Evolutionary conservation across 805 yeast genomes (phyloP).

Genomic region (Saturnispora diversa): DNA sequence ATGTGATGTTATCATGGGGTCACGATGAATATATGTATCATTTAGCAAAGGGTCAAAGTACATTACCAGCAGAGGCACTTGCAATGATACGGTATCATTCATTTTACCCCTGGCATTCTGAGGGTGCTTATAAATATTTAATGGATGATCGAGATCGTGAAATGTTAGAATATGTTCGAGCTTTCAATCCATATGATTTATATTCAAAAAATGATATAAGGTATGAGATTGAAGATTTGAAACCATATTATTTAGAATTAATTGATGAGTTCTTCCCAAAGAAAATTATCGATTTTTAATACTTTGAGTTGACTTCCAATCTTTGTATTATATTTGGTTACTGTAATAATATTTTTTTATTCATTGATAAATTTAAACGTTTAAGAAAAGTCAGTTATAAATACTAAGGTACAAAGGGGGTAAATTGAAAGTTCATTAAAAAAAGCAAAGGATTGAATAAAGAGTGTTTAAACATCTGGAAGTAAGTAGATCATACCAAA

Average conservation of each 20-base stretch:
- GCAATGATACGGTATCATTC: slow-evolving; percentile 74
- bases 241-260: slow-evolving; percentile 51
- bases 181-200: slow-evolving; percentile 60
- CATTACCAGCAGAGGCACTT: slow-evolving; percentile 54
- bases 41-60: slow-evolving; percentile 55
- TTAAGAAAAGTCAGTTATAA: no score
- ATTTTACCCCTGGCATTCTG: slow-evolving; percentile 72
- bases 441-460: no score
- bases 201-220: slow-evolving; percentile 51
- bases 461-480: not conserved
- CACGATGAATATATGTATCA: slow-evolving; percentile 76
- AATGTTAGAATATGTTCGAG: slow-evolving; percentile 56
- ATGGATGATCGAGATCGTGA: slow-evolving; percentile 57
- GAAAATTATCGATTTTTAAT: slow-evolving; percentile 47
- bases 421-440: no score
- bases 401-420: no score
- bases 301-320: no score
- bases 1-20: slow-evolving; percentile 71
- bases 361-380: no score
- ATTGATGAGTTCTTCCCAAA: slow-evolving; percentile 62
- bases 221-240: slow-evolving; percentile 42
- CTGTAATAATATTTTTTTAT: no score
- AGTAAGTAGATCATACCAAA: slow-evolving; percentile 54
- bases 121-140: slow-evolving; percentile 53
- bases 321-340: no score